phyloP scores from a whole-genome alignment of 345 rosid genomes.

The Orychophragmus violaceus region DNA sequence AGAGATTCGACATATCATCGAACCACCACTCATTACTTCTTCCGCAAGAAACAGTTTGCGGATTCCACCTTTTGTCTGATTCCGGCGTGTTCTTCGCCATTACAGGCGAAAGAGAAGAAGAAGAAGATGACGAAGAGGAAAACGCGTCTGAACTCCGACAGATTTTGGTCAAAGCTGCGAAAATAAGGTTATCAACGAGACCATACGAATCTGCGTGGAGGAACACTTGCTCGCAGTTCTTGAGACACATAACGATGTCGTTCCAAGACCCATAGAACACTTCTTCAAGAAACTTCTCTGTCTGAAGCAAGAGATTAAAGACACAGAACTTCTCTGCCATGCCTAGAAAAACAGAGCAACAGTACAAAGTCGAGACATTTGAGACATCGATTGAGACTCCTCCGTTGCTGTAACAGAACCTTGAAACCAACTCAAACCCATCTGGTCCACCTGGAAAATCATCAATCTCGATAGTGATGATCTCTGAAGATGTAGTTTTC shows the following conservation, averaged over 20 bases:
- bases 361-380: constrained; percentile 48
- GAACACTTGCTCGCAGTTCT: constrained; percentile 51
- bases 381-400: constrained; percentile 39
- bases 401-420: constrained; percentile 56
- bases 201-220: constrained; percentile 51
- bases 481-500: constrained; percentile 15
- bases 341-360: constrained; percentile 52
- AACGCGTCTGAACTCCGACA: constrained; percentile 40
- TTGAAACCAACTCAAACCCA: constrained; percentile 61
- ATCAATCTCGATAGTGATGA: constrained; percentile 36
- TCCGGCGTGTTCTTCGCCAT: constrained; percentile 25
- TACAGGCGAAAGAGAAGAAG: constrained; percentile 32
- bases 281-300: constrained; percentile 47
- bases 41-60: constrained; percentile 23
- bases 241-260: constrained; percentile 46
- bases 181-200: constrained; percentile 42
- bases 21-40: constrained; percentile 70
- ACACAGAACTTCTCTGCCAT: constrained; percentile 49
- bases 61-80: constrained; percentile 29
- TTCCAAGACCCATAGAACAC: constrained; percentile 52
- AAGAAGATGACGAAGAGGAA: constrained; percentile 41
- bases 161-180: constrained; percentile 41
- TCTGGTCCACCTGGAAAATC: constrained; percentile 64
- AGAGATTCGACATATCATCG: constrained; percentile 41
- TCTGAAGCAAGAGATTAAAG: constrained; percentile 47